Percentiles rank a stretch among this genome's conserved stretches.
These are phyloP conservation scores for Biscutella auriculata DNA, from an alignment of 441 rosid genomes.

Conservation along the genomic window DNA sequence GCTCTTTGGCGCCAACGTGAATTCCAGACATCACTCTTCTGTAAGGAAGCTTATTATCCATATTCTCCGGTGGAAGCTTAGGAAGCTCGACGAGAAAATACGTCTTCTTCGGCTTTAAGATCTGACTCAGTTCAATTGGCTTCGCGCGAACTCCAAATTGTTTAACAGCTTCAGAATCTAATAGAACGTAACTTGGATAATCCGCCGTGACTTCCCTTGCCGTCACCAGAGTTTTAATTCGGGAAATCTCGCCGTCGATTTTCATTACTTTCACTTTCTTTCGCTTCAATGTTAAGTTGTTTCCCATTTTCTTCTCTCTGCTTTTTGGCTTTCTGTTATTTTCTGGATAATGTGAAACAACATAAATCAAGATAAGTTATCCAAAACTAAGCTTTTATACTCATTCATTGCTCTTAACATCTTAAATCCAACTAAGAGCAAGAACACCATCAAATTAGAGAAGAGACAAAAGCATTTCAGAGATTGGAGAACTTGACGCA, in stretches of 20 bases:
- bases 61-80: slow-evolving; percentile 22
- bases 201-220: slow-evolving; percentile 29
- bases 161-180: slow-evolving; percentile 42
- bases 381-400: too few relatives aligned
- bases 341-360: too few relatives aligned
- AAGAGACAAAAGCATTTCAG: too few relatives aligned
- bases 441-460: too few relatives aligned
- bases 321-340: too few relatives aligned
- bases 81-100: slow-evolving; percentile 45
- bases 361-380: too few relatives aligned
- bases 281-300: slow-evolving; percentile 27
- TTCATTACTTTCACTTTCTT: slow-evolving; percentile 35
- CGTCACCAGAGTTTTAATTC: slow-evolving; percentile 31
- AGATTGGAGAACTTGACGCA: too few relatives aligned
- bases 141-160: slow-evolving; percentile 33
- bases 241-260: slow-evolving; percentile 37
- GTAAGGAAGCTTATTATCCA: slow-evolving; percentile 7
- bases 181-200: slow-evolving; percentile 34
- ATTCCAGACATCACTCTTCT: slow-evolving; percentile 34
- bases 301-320: slow-evolving; percentile 37
- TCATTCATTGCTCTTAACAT: too few relatives aligned
- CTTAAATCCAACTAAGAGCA: too few relatives aligned
- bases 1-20: slow-evolving; percentile 42
- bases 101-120: slow-evolving; percentile 25
- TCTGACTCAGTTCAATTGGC: slow-evolving; percentile 34